Evolutionary conservation across 345 rosid genomes (phyloP).

Genomic region (Pugionium cornutum): DNA sequence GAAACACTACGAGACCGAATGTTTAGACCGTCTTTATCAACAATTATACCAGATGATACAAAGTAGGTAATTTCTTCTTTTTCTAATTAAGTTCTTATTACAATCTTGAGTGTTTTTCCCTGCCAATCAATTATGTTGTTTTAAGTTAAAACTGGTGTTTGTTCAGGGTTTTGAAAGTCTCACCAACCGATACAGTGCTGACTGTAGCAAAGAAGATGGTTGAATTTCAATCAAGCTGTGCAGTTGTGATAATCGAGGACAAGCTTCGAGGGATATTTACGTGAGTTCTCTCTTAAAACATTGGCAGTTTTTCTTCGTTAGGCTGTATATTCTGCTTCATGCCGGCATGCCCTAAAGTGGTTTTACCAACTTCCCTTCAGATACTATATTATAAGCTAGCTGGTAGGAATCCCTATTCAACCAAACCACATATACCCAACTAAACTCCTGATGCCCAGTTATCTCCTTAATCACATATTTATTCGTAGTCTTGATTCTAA

Average conservation of each 20-base stretch:
- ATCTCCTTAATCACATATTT: background rate
- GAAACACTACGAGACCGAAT: constrained; percentile 91
- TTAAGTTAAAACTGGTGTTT: constrained; percentile 27
- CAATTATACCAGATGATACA: constrained; percentile 82
- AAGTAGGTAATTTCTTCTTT: constrained; percentile 89
- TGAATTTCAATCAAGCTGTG: constrained; percentile 67
- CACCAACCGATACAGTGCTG: constrained; percentile 79
- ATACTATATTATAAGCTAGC: constrained; percentile 6
- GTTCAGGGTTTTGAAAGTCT: constrained; percentile 81
- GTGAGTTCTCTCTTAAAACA: constrained; percentile 50
- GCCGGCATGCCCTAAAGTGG: background rate
- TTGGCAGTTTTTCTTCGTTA: constrained; percentile 20
- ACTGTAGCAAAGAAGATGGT: constrained; percentile 79
- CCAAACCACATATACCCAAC: constrained; percentile 14
- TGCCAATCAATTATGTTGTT: constrained; percentile 1
- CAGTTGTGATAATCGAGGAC: constrained; percentile 71
- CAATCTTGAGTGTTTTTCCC: constrained; percentile 19
- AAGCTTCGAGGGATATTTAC: constrained; percentile 88
- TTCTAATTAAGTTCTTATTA: constrained; percentile 1
- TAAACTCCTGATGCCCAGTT: background rate
- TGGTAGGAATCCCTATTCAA: constrained; percentile 3
- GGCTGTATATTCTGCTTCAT: constrained; percentile 9
- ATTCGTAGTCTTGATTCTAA: background rate
- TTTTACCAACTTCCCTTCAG: constrained; percentile 5
- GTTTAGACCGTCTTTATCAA: constrained; percentile 92